These are phyloP conservation scores for Fusarium anthophilum DNA, from an alignment of 2,329 filamentous ascomycete species.

Conservation along the genomic window DNA sequence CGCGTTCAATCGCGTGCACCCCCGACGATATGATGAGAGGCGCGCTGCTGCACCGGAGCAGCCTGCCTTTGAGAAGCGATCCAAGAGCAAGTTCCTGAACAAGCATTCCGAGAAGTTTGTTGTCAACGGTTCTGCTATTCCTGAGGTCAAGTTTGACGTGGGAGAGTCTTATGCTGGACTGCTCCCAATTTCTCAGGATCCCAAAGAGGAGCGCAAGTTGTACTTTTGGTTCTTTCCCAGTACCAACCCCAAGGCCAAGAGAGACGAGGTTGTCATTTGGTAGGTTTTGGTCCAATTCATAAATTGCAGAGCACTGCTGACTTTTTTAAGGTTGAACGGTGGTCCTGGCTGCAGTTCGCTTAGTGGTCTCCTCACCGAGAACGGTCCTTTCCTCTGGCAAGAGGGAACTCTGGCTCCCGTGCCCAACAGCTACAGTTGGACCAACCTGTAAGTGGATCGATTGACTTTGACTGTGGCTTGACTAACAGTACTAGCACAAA, in stretches of 20 bases:
- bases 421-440: conserved; percentile 77
- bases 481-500: conserved; percentile 61
- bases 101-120: conserved; percentile 56
- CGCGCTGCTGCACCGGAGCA: not conserved
- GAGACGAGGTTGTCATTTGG: conserved; percentile 70
- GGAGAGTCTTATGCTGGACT: conserved; percentile 72
- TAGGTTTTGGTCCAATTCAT: not conserved
- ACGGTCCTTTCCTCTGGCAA: conserved; percentile 78
- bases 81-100: conserved; percentile 35
- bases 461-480: accelerated
- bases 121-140: conserved; percentile 71
- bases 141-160: conserved; percentile 75
- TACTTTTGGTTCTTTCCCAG: conserved; percentile 77
- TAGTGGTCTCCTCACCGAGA: conserved; percentile 71
- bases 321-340: conserved; percentile 55
- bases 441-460: conserved; percentile 58
- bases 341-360: conserved; percentile 41
- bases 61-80: conserved; percentile 13
- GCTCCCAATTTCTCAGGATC: conserved; percentile 63
- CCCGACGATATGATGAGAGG: conserved; percentile 16
- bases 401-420: conserved; percentile 73
- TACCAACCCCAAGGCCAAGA: conserved; percentile 56
- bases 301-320: conserved; percentile 1
- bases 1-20: conserved; percentile 28
- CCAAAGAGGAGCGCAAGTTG: conserved; percentile 61